Evolutionary conservation across 208 protist species (phyloP).

Genomic region (Borovskyia barvae): DNA sequence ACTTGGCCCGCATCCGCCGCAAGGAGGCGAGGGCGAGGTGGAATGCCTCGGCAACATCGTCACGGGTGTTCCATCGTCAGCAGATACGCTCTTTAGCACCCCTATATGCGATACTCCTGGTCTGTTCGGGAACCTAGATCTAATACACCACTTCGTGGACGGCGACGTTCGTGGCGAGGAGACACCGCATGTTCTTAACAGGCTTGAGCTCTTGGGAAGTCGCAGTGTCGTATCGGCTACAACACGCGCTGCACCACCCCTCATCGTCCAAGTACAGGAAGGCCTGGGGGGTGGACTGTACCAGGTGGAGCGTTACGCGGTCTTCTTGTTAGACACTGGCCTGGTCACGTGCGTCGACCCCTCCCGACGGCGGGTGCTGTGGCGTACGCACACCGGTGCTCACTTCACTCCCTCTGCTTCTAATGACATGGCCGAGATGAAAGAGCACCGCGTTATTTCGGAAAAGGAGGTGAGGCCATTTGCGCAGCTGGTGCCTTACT

Average conservation of each 20-base stretch:
- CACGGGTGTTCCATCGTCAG: constrained; percentile 46
- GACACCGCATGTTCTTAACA: constrained; percentile 39
- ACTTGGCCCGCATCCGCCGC: constrained; percentile 28
- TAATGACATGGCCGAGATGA: constrained; percentile 30
- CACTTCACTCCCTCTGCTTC: constrained; percentile 35
- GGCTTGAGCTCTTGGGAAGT: constrained; percentile 83
- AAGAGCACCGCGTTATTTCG: constrained; percentile 9
- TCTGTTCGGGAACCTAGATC: constrained; percentile 71
- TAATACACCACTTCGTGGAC: constrained; percentile 80
- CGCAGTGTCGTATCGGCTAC: constrained; percentile 51
- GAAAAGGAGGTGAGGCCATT: constrained; percentile 31
- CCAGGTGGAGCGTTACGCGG: constrained; percentile 72
- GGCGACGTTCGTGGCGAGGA: constrained; percentile 61
- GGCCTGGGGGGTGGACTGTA: constrained; percentile 45
- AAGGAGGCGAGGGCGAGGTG: constrained; percentile 56
- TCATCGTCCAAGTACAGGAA: constrained; percentile 78
- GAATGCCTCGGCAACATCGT: constrained; percentile 76
- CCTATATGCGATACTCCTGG: constrained; percentile 84
- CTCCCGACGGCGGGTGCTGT: constrained; percentile 67
- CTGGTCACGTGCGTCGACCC: constrained; percentile 83
- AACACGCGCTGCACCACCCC: constrained; percentile 53
- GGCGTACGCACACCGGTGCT: constrained; percentile 72
- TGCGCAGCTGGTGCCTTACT: constrained; percentile 75
- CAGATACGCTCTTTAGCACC: constrained; percentile 53
- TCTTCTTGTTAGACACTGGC: constrained; percentile 85